A percentile compares a stretch with the other conserved stretches of the same genome.
phyloP scores from a whole-genome alignment of 306 rosid genomes.

The Lathyrus aphaca region DNA sequence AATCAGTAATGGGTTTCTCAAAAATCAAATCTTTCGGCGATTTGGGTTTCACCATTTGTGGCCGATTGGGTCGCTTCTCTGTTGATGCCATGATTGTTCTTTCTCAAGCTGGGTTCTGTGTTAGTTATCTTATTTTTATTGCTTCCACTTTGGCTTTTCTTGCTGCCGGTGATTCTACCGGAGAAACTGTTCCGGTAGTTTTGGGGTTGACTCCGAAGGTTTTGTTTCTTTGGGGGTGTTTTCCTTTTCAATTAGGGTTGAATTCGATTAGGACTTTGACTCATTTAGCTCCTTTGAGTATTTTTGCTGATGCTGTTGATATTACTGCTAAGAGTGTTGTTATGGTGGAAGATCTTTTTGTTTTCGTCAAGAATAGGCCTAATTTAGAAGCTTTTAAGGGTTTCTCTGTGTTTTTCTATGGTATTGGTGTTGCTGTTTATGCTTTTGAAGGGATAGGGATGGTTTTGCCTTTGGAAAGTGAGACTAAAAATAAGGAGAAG shows the following conservation, averaged over 20 bases:
- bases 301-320: slow-evolving; percentile 70
- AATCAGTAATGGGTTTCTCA: slow-evolving; percentile 44
- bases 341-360: slow-evolving; percentile 63
- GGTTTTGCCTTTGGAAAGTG: slow-evolving; percentile 69
- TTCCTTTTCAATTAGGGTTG: slow-evolving; percentile 73
- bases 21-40: slow-evolving; percentile 70
- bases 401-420: slow-evolving; percentile 62
- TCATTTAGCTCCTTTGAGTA: slow-evolving; percentile 76
- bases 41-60: slow-evolving; percentile 60
- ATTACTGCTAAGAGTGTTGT: slow-evolving; percentile 62
- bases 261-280: slow-evolving; percentile 66
- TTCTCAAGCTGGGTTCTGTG: slow-evolving; percentile 71
- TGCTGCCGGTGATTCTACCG: slow-evolving; percentile 4
- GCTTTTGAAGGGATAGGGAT: slow-evolving; percentile 80
- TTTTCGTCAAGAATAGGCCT: slow-evolving; percentile 48
- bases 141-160: slow-evolving; percentile 54
- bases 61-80: slow-evolving; percentile 55
- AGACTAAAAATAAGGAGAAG: slow-evolving; percentile 58
- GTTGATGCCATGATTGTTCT: slow-evolving; percentile 68
- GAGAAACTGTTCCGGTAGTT: slow-evolving; percentile 26
- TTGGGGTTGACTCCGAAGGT: slow-evolving; percentile 54
- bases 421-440: slow-evolving; percentile 74
- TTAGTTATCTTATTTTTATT: slow-evolving; percentile 72
- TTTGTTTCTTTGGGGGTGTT: slow-evolving; percentile 62
- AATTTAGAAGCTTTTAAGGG: slow-evolving; percentile 59